Evolutionary conservation across 495 filamentous ascomycete genomes (phyloP).

Genomic region (Sporormia fimetaria): DNA sequence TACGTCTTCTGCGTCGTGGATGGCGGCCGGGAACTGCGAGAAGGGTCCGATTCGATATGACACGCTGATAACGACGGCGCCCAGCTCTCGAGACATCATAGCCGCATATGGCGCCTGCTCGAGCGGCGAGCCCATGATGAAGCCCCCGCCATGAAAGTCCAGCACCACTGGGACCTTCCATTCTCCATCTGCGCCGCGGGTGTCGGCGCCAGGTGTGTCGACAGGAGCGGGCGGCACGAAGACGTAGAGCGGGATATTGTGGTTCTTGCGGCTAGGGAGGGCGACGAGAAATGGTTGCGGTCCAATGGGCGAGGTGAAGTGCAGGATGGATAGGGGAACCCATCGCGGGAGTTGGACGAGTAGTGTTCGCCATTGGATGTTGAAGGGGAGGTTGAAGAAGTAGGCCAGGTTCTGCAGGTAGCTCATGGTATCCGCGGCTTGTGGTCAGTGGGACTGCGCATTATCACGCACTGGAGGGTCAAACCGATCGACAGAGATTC

Average conservation of each 20-base stretch:
- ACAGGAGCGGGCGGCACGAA: conserved; percentile 19
- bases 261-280: conserved; percentile 19
- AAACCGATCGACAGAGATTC: too few relatives aligned
- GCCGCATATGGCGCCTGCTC: conserved; percentile 28
- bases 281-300: conserved; percentile 27
- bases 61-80: conserved; percentile 25
- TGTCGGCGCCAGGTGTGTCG: conserved; percentile 1
- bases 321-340: conserved; percentile 20
- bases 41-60: conserved; percentile 29
- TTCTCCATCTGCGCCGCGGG: not conserved
- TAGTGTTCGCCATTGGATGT: conserved; percentile 26
- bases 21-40: conserved; percentile 26
- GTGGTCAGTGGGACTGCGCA: too few relatives aligned
- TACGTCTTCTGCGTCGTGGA: conserved; percentile 28
- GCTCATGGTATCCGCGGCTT: conserved; percentile 18
- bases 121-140: conserved; percentile 24
- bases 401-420: conserved; percentile 11
- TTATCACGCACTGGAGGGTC: too few relatives aligned
- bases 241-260: conserved; percentile 25
- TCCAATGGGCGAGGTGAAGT: conserved; percentile 24
- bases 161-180: conserved; percentile 25
- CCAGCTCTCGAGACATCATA: conserved; percentile 20
- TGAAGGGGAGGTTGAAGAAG: conserved; percentile 23
- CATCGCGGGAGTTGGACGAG: conserved; percentile 25
- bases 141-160: conserved; percentile 30